A percentile compares a stretch with the other conserved stretches of the same genome.
Conservation (phyloP, 345 rosid species). For the Rhizophora mangle region DNA sequence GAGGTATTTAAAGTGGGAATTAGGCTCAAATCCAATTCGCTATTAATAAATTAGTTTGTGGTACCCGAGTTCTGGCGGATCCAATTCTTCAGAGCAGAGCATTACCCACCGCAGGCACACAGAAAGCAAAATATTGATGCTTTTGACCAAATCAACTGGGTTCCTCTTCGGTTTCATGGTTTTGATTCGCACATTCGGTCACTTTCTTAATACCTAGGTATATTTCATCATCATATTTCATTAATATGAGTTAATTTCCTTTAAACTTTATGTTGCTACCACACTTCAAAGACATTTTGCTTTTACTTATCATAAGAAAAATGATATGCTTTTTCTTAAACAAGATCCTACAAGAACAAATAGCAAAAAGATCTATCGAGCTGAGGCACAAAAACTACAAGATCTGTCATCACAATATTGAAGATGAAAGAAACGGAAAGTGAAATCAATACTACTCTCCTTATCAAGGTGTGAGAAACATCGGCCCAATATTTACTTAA, state of each 20-base stretch:
- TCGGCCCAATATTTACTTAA: no score
- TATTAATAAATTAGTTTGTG: not conserved
- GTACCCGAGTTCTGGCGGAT: constrained; percentile 22
- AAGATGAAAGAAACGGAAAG: no score
- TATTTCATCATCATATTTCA: no score
- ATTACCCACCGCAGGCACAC: constrained; percentile 18
- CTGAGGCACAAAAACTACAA: constrained; percentile 1
- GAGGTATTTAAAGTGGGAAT: constrained; percentile 15
- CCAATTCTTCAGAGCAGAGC: constrained; percentile 25
- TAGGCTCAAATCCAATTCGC: constrained; percentile 14
- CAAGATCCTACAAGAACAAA: not conserved
- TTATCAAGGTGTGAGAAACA: no score
- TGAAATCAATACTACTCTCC: no score
- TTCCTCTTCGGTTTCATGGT: no score
- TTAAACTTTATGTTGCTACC: no score
- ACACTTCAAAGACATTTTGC: no score
- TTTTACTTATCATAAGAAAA: no score
- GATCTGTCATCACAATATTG: constrained; percentile 3
- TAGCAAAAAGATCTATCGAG: not conserved
- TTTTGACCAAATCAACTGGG: not conserved
- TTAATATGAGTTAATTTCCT: no score
- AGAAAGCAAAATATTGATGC: not conserved
- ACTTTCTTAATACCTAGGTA: not conserved
- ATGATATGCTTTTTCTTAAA: not conserved
- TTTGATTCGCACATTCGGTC: not conserved